Percentiles rank a stretch among this genome's conserved stretches.
Conservation (phyloP, 768 basidiomycete species). For the Russula sp. region DNA sequence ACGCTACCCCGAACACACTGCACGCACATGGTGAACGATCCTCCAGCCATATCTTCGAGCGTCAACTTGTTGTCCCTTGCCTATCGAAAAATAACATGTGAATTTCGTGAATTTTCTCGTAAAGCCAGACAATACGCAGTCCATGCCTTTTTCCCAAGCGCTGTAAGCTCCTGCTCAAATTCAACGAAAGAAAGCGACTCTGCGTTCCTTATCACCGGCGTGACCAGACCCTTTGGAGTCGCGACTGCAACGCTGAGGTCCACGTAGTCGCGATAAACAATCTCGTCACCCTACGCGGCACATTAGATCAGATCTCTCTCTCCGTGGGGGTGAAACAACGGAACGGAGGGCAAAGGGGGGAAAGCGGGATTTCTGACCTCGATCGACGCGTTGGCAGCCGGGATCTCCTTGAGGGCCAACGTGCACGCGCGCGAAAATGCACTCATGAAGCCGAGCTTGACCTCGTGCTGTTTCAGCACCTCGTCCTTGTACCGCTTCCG, state of each 20-base stretch:
- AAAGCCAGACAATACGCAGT: background rate
- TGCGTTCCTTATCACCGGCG: slow-evolving; percentile 88
- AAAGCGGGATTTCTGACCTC: slow-evolving; percentile 35
- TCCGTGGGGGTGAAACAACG: slow-evolving; percentile 27
- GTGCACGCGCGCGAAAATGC: slow-evolving; percentile 86
- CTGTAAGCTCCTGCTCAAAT: slow-evolving; percentile 89
- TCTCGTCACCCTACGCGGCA: slow-evolving; percentile 56
- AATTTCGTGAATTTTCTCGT: background rate
- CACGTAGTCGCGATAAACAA: slow-evolving; percentile 87
- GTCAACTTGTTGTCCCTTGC: slow-evolving; percentile 89
- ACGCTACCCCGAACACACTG: slow-evolving; percentile 1
- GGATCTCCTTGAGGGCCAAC: slow-evolving; percentile 85
- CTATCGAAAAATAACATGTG: slow-evolving; percentile 29
- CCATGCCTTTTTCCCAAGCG: slow-evolving; percentile 76
- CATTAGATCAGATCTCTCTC: background rate
- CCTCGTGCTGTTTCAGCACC: slow-evolving; percentile 82
- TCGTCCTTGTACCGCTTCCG: slow-evolving; percentile 88
- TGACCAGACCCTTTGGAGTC: slow-evolving; percentile 95
- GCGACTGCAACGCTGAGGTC: slow-evolving; percentile 95
- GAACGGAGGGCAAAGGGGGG: background rate
- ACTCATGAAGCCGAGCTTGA: slow-evolving; percentile 98
- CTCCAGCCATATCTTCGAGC: slow-evolving; percentile 98
- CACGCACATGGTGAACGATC: slow-evolving; percentile 94
- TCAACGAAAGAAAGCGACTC: slow-evolving; percentile 82
- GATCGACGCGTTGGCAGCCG: slow-evolving; percentile 88